phyloP scores from a whole-genome alignment of 148 eudicot genomes.

The Nepenthes gracilis region DNA sequence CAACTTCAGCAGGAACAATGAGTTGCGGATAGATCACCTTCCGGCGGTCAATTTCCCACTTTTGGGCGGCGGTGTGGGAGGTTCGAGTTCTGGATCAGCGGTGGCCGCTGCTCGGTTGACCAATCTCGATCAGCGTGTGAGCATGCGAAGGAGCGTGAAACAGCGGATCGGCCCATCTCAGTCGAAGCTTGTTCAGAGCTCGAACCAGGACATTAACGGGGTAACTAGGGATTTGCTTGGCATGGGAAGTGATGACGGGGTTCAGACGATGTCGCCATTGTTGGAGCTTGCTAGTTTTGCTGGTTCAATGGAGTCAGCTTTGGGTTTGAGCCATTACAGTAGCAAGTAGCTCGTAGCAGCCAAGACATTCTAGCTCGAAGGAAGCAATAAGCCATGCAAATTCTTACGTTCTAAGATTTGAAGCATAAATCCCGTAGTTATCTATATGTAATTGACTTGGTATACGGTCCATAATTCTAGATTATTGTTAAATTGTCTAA shows the following conservation, averaged over 20 bases:
- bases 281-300: conserved; percentile 28
- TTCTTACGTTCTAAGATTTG: too few species aligned
- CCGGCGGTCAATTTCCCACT: too few species aligned
- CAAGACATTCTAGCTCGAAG: too few species aligned
- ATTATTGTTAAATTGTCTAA: too few species aligned
- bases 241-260: conserved; percentile 44
- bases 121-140: conserved; percentile 31
- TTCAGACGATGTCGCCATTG: conserved; percentile 33
- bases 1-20: background rate
- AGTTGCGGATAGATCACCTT: background rate
- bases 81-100: conserved; percentile 10
- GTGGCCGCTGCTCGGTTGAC: conserved; percentile 8
- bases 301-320: background rate
- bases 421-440: too few species aligned
- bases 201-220: conserved; percentile 13
- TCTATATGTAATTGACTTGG: too few species aligned
- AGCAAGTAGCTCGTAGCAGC: conserved; percentile 9
- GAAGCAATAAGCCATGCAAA: too few species aligned
- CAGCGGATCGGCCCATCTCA: background rate
- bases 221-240: conserved; percentile 85
- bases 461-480: too few species aligned
- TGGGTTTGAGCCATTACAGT: conserved; percentile 49
- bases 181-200: conserved; percentile 10
- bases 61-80: background rate
- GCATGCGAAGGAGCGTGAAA: conserved; percentile 7